These are phyloP conservation scores for Athelia sp. DNA, from an alignment of 1,284 basidiomycete species.

Conservation along the genomic window DNA sequence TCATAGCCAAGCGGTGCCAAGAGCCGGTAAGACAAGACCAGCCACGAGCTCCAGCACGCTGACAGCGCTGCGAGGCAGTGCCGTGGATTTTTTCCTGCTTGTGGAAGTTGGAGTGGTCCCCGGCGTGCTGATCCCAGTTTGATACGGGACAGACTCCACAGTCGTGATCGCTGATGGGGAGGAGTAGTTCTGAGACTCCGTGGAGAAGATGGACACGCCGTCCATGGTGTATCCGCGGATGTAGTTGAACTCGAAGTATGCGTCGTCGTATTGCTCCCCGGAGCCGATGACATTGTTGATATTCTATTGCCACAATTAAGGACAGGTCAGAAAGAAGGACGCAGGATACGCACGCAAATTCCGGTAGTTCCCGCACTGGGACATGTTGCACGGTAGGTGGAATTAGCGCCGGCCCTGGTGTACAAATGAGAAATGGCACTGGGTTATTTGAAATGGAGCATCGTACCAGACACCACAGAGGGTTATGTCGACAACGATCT, in stretches of 20 bases:
- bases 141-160: no score
- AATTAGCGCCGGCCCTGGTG: conserved; percentile 37
- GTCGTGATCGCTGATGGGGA: background rate
- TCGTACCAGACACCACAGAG: conserved; percentile 53
- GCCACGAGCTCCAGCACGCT: no score
- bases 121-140: no score
- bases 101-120: no score
- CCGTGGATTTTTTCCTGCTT: no score
- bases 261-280: conserved; percentile 40
- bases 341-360: conserved; percentile 36
- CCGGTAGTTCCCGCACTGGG: conserved; percentile 31
- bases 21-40: no score
- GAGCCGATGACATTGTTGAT: conserved; percentile 46
- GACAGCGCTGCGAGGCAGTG: no score
- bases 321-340: no score
- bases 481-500: conserved; percentile 51
- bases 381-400: conserved; percentile 32
- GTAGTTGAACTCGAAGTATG: conserved; percentile 29
- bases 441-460: no score
- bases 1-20: no score
- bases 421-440: no score
- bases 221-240: conserved; percentile 21
- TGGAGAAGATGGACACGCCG: conserved; percentile 1
- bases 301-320: no score
- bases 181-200: conserved; percentile 4